phyloP scores from a whole-genome alignment of 2,329 filamentous ascomycete genomes.

The Helminthosporium solani region DNA sequence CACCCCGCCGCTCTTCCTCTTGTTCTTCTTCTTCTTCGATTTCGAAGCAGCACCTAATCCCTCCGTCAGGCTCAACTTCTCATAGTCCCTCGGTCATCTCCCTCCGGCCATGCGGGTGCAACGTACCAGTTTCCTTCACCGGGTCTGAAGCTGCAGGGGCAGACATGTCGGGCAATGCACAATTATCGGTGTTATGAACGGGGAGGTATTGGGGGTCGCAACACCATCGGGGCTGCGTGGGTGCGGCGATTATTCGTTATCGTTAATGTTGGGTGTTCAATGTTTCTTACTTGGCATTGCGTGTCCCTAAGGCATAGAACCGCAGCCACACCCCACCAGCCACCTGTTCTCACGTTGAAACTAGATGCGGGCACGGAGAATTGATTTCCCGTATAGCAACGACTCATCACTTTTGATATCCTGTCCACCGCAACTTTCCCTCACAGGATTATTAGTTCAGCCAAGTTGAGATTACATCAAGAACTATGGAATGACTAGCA shows the following conservation, averaged over 20 bases:
- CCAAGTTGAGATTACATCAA: no score
- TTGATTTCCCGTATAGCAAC: no score
- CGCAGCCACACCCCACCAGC: no score
- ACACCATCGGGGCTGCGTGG: neutral
- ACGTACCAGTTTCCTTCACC: slow-evolving; percentile 40
- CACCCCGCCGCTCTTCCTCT: slow-evolving; percentile 36
- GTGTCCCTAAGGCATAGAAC: neutral
- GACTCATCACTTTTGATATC: no score
- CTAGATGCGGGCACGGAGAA: no score
- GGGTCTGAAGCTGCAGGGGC: slow-evolving; percentile 28
- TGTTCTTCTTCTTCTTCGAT: slow-evolving; percentile 45
- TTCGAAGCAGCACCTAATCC: slow-evolving; percentile 32
- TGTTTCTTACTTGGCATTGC: neutral
- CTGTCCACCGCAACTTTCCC: no score
- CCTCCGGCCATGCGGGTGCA: neutral
- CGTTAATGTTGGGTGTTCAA: neutral
- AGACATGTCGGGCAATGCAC: slow-evolving; percentile 28
- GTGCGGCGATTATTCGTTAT: neutral
- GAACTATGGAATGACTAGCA: no score
- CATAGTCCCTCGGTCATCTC: neutral
- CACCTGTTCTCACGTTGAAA: no score
- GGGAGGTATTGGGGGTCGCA: slow-evolving; percentile 7
- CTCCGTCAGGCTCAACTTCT: slow-evolving; percentile 18
- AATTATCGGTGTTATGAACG: slow-evolving; percentile 7
- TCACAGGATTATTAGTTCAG: no score